Base-by-base conservation (phyloP, 1,284 basidiomycete species). In the Ganoderma boninense region DNA sequence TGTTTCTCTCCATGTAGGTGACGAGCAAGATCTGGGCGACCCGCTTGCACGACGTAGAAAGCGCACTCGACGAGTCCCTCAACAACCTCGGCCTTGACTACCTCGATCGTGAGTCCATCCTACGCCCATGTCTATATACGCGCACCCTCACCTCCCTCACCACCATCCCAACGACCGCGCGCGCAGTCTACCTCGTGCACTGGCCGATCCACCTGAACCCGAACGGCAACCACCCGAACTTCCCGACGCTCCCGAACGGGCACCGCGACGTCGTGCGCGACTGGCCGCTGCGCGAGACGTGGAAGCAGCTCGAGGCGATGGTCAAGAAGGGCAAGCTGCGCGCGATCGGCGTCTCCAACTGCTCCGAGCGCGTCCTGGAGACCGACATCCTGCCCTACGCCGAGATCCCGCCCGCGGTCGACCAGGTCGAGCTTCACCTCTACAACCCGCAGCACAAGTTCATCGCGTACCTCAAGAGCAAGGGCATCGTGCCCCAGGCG, bases 171-270 rank as follows among this genome's bases (percentile, higher is more conserved):
- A n/a, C n/a, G n/a, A n/a, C n/a, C n/a, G n/a, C n/a, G n/a, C n/a
- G n/a, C n/a, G 20, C 52, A 92, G 91, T 93, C 66, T 92, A 92
- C 78, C 87, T 95, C 62, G 83, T 96, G 62, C 94, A 96, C 82
- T 96, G 95, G 95, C 95, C 95, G 1, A 84, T 96, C 46, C 85
- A 92, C 32, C 80, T 95, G 74, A 92, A 93, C 78, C 88, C 90
- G 79, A 87, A n/a, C n/a, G n/a, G n/a, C n/a, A n/a, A n/a, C n/a
- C n/a, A n/a, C n/a, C n/a, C n/a, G n/a, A n/a, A n/a, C 60, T 87
- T 95, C 82, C 94, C 92, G 13, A 87, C 84, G 23, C 89, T 87
- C 65, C 87, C 89, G 0, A 88, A 92, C 81, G 94, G 94, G 44
- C 86, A 84, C 64, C 89, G 93, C 62, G 90, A 94, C 75, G 84